These are phyloP conservation scores for Phaseolus lunatus DNA, from an alignment of 306 rosid genomes.

Conservation along the genomic window DNA sequence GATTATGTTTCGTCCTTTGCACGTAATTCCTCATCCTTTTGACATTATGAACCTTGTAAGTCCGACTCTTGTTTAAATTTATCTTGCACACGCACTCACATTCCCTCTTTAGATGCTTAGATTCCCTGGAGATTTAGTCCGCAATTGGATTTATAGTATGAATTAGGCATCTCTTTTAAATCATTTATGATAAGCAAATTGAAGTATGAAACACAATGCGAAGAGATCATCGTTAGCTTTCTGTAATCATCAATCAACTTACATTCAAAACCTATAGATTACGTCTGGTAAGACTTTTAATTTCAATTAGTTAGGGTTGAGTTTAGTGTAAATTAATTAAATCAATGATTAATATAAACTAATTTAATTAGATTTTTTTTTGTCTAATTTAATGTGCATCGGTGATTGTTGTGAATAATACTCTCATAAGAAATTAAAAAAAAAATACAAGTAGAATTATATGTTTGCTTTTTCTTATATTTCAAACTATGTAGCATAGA, in stretches of 20 bases:
- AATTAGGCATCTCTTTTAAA: not conserved
- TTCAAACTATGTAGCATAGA: no score
- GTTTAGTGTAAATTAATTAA: no score
- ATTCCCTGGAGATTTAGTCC: not conserved
- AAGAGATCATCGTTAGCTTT: not conserved
- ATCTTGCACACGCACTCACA: not conserved
- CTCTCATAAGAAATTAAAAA: no score
- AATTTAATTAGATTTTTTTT: no score
- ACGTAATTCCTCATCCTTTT: conserved; percentile 16
- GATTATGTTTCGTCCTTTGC: conserved; percentile 1
- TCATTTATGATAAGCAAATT: not conserved
- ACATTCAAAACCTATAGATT: no score
- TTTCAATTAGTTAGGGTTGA: not conserved
- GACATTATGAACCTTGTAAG: conserved; percentile 8
- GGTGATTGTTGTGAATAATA: no score
- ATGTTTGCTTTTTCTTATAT: no score
- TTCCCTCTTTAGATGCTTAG: not conserved
- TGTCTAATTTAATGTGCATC: not conserved
- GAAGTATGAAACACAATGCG: not conserved
- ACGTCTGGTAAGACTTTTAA: not conserved
- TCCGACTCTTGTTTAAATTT: conserved; percentile 5
- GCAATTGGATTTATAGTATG: not conserved
- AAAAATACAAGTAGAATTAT: no score
- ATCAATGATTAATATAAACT: no score
- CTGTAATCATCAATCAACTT: not conserved